These are phyloP conservation scores for Cladosporium velox DNA, from an alignment of 2,329 filamentous ascomycete genomes.

Conservation along the genomic window DNA sequence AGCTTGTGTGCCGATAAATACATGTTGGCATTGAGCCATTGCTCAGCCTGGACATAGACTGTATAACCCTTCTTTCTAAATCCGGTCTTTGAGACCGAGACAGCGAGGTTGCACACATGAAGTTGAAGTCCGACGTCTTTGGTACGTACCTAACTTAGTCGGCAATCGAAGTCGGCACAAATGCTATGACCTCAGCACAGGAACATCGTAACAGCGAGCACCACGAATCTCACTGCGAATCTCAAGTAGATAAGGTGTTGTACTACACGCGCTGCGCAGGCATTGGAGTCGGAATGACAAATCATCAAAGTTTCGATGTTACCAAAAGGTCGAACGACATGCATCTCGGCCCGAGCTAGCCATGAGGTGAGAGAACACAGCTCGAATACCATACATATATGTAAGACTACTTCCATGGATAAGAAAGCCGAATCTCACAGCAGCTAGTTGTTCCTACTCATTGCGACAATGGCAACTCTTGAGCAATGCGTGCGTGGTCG, in stretches of 20 bases:
- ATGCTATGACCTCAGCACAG: not conserved
- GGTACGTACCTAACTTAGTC: not conserved
- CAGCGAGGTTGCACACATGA: not conserved
- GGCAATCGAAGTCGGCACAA: not conserved
- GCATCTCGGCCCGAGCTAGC: conserved; percentile 3
- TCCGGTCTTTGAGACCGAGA: not conserved
- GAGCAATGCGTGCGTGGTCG: conserved; percentile 5
- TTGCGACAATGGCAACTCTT: not conserved
- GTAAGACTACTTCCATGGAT: not conserved
- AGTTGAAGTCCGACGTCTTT: not conserved
- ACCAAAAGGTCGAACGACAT: not conserved
- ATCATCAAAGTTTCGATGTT: not conserved
- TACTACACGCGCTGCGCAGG: not conserved
- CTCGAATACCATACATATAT: not conserved
- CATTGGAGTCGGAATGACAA: not conserved
- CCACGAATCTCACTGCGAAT: not conserved
- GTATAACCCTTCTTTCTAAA: not conserved
- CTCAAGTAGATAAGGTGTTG: not conserved
- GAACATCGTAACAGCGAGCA: not conserved
- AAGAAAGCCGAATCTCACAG: not conserved
- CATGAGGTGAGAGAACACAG: not conserved
- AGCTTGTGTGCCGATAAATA: not conserved
- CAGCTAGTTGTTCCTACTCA: not conserved
- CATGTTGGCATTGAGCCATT: not conserved
- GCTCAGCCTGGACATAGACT: not conserved